Conservation (phyloP, 768 basidiomycete species). For the Albatrellus ellisii region DNA sequence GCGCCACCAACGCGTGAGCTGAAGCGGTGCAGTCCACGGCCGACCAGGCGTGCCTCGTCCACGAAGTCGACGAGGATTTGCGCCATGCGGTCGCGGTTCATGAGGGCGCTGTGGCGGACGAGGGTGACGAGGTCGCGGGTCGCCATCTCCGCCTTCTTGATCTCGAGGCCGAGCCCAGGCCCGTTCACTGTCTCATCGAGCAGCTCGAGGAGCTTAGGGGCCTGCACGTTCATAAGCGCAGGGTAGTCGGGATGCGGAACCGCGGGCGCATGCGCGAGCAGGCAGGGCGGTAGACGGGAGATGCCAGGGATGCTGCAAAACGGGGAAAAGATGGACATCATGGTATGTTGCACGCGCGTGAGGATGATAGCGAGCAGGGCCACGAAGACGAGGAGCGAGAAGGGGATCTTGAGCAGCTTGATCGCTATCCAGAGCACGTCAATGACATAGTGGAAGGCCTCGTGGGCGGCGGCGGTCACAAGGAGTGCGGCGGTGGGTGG, state of each 20-base stretch:
- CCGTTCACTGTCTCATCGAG: conserved; percentile 45
- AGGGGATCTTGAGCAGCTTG: conserved; percentile 37
- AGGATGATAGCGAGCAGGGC: conserved; percentile 36
- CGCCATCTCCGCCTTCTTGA: conserved; percentile 71
- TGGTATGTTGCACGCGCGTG: conserved; percentile 24
- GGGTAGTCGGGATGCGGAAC: conserved; percentile 37
- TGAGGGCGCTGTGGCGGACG: conserved; percentile 50
- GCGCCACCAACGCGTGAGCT: conserved; percentile 58
- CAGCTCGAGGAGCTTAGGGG: conserved; percentile 47
- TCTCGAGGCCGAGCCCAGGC: conserved; percentile 46
- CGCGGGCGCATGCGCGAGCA: conserved; percentile 16
- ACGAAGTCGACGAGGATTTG: conserved; percentile 40
- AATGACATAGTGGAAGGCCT: conserved; percentile 30
- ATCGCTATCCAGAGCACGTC: conserved; percentile 37
- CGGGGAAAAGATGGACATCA: conserved; percentile 40
- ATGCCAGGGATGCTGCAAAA: conserved; percentile 51
- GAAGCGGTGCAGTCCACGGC: conserved; percentile 46
- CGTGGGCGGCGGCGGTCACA: conserved; percentile 22
- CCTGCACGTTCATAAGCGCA: conserved; percentile 44
- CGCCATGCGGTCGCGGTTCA: conserved; percentile 43
- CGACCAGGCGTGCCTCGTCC: conserved; percentile 45
- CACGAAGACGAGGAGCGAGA: conserved; percentile 38
- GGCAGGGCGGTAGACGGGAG: conserved; percentile 28
- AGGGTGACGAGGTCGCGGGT: conserved; percentile 52
- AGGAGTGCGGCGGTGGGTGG: too few relatives aligned